A percentile compares a stretch with the other conserved stretches of the same genome.
Conservation (phyloP, 768 basidiomycete species). For the Leccinum pellstonianum region DNA sequence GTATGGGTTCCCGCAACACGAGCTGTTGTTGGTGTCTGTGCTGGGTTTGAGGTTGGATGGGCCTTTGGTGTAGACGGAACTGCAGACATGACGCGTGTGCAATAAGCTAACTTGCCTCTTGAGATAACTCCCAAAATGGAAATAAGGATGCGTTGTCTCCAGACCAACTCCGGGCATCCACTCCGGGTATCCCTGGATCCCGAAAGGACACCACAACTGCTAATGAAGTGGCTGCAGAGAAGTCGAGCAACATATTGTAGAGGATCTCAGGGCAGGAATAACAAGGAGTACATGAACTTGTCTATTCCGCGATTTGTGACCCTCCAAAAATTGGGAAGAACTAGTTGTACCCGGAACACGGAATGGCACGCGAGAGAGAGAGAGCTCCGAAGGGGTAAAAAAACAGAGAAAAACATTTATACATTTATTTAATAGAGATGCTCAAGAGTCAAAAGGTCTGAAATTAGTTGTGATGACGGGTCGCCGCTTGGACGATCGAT, state of each 20-base stretch:
- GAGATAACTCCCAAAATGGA: no score
- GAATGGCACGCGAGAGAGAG: no score
- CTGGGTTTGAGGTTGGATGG: slow-evolving; percentile 18
- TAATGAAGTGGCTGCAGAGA: background rate
- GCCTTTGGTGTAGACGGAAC: slow-evolving; percentile 35
- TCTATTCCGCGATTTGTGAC: background rate
- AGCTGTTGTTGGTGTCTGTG: slow-evolving; percentile 57
- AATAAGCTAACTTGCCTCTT: background rate
- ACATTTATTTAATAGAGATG: no score
- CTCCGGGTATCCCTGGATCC: no score
- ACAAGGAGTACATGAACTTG: background rate
- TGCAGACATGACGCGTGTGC: slow-evolving; percentile 29
- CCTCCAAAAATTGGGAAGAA: no score
- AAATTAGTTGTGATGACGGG: no score
- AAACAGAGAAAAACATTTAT: no score
- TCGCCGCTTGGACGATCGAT: no score
- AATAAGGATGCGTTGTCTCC: no score
- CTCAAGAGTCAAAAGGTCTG: background rate
- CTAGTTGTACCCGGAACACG: no score
- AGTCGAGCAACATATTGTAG: background rate
- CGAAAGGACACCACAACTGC: no score
- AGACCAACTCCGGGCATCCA: no score
- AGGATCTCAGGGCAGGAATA: background rate
- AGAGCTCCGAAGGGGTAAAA: background rate
- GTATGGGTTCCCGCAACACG: slow-evolving; percentile 47